These are phyloP conservation scores for Ganoderma resinaceum DNA, from an alignment of 1,284 basidiomycete genomes.

Conservation along the genomic window DNA sequence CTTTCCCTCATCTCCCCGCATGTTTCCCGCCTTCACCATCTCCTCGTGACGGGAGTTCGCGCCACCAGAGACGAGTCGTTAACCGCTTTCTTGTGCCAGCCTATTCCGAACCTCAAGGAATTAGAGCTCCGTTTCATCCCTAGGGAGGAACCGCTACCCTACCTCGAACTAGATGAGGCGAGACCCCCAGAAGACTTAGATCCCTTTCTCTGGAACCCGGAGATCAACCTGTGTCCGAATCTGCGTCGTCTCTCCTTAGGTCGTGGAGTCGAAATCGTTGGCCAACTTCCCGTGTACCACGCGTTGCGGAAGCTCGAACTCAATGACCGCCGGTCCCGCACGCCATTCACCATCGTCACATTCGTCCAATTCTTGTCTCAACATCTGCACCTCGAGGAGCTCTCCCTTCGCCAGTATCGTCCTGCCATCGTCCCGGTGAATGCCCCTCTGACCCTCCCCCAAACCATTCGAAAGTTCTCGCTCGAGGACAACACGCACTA, in stretches of 20 bases:
- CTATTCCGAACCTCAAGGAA: background rate
- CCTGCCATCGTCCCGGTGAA: background rate
- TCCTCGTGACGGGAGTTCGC: background rate
- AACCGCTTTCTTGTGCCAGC: background rate
- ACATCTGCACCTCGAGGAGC: constrained; percentile 9
- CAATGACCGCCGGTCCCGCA: background rate
- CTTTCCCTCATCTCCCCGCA: background rate
- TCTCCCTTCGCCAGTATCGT: constrained; percentile 8
- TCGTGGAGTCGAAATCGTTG: background rate
- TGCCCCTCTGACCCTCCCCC: background rate
- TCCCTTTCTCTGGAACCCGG: constrained; percentile 1
- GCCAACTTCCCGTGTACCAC: constrained; percentile 1
- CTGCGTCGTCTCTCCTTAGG: constrained; percentile 1
- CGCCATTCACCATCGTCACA: constrained; percentile 1
- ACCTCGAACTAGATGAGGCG: background rate
- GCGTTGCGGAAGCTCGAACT: constrained; percentile 11
- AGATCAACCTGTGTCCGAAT: background rate
- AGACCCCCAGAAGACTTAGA: background rate
- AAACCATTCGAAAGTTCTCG: constrained; percentile 6
- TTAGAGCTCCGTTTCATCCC: background rate
- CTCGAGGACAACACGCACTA: constrained; percentile 17
- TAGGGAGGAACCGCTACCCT: background rate
- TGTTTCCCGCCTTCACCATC: background rate
- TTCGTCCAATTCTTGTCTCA: constrained; percentile 4
- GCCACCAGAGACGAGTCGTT: background rate